Conservation (phyloP, 2,329 filamentous ascomycete genomes). For the Leptographium radiaticola region DNA sequence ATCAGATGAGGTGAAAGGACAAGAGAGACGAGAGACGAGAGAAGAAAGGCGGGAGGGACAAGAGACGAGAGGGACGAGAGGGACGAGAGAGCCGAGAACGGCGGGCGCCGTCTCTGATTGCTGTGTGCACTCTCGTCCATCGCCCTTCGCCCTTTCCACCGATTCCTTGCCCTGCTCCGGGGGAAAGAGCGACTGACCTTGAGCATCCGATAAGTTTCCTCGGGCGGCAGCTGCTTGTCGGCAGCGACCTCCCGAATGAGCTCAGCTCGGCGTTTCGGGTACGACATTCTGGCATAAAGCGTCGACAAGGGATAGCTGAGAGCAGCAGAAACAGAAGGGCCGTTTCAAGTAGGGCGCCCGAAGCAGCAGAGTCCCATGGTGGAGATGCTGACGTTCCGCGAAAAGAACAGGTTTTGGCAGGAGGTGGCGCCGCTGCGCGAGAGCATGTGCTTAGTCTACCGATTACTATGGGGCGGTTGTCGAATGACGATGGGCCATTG, state of each 20-base stretch:
- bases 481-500: neutral
- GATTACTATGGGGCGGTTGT: neutral
- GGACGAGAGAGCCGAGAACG: neutral
- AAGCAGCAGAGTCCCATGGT: conserved; percentile 4
- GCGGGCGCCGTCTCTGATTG: neutral
- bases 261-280: conserved; percentile 22
- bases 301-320: neutral
- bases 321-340: neutral
- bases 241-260: conserved; percentile 32
- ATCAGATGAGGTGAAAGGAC: neutral
- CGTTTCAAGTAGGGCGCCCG: conserved; percentile 5
- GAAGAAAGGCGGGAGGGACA: too few relatives aligned
- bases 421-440: too few relatives aligned
- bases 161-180: conserved; percentile 6
- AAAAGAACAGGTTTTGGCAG: neutral
- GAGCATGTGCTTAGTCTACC: too few relatives aligned
- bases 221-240: conserved; percentile 26
- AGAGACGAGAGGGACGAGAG: neutral
- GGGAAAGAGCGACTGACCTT: conserved; percentile 21
- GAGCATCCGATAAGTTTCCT: conserved; percentile 29
- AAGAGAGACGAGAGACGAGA: neutral
- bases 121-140: neutral
- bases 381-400: neutral
- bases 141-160: neutral
- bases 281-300: conserved; percentile 20